Evolutionary conservation across 257 asterid genomes (phyloP), one percentile per base, ranked within the genome.

Genomic region (Coffea eugenioides): DNA sequence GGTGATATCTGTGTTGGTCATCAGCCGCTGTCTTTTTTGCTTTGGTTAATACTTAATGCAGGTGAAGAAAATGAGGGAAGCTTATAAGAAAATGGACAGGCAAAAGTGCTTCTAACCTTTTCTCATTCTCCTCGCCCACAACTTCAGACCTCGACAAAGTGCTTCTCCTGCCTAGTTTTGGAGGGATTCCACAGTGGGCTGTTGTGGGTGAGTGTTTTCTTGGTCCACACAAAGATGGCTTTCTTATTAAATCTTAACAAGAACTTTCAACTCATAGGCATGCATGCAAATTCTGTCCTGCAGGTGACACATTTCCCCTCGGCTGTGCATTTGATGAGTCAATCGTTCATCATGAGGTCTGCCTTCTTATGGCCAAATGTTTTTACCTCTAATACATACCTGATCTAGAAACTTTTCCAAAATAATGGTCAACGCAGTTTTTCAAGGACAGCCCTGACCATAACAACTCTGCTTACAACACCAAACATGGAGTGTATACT

Each of bases 261-360:
- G 20, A 43, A n/a, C 10, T 13, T n/a, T 34, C 14, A 21, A 21
- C n/a, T 68, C 1, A 41, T 11, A 10, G 4, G 34, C 51, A 6
- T 6, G 36, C 34, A 31, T 31, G 34, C 34, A 34, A 43, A 64
- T 27, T 39, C 72, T 69, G 39, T 39, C 5, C 36, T 75, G 43
- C 79, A 87, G 90, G 90, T 25, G 92, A 85, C 61, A 87, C 89
- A 34, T 86, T 82, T 48, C 89, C 90, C 20, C 82, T 89, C 66
- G 92, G 92, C 3, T 89, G 90, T 71, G 88, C 89, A 57, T 89
- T 87, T 70, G 87, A 85, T 75, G 91, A 86, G 34, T 80, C 90
- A 4, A 84, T 69, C 71, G 88, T 89, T 77, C 87, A 83, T 80
- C 75, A 72, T 72, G 73, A 87, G 91, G 90, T 87, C n/a, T 14